Percentiles rank a stretch among this genome's conserved stretches.
Evolutionary conservation across 352 stramenopile genomes (phyloP).

Genomic region (Globisporangium yorkense): DNA sequence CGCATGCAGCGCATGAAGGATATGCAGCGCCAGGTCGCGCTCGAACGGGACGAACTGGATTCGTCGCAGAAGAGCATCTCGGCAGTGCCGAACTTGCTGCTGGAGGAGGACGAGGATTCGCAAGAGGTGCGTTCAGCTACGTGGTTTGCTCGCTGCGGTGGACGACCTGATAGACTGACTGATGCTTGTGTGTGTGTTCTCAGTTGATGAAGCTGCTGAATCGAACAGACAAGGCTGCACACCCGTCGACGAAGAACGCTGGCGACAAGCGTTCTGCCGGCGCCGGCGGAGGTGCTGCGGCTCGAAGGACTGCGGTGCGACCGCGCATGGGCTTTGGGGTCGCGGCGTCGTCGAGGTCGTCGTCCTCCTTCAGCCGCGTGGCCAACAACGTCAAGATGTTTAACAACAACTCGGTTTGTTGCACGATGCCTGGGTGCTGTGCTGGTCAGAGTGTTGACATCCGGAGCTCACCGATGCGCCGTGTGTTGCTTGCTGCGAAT

Average conservation of each 20-base stretch:
- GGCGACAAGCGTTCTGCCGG: not conserved
- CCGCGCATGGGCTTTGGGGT: slow-evolving; percentile 48
- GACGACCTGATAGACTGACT: not conserved
- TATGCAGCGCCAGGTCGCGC: slow-evolving; percentile 51
- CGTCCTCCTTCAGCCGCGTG: slow-evolving; percentile 66
- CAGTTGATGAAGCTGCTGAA: slow-evolving; percentile 58
- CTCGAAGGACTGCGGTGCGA: slow-evolving; percentile 8
- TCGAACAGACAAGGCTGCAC: slow-evolving; percentile 26
- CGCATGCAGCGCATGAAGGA: slow-evolving; percentile 86
- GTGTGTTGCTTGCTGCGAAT: slow-evolving; percentile 2
- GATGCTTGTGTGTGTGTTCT: not conserved
- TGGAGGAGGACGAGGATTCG: slow-evolving; percentile 78
- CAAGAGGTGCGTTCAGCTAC: slow-evolving; percentile 34
- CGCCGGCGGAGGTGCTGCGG: not conserved
- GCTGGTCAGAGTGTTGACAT: too few species aligned
- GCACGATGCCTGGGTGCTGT: not conserved
- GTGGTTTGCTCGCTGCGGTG: too few species aligned
- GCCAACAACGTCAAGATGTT: slow-evolving; percentile 72
- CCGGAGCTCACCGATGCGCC: not conserved
- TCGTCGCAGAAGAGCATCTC: slow-evolving; percentile 13
- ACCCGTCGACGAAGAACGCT: not conserved
- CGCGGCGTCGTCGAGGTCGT: slow-evolving; percentile 27
- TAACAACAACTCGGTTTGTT: slow-evolving; percentile 49
- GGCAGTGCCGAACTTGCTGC: slow-evolving; percentile 45
- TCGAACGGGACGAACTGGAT: slow-evolving; percentile 33